A percentile compares a stretch with the other conserved stretches of the same genome.
Evolutionary conservation across 306 rosid species (phyloP).

Genomic region (Boehmeria nivea): DNA sequence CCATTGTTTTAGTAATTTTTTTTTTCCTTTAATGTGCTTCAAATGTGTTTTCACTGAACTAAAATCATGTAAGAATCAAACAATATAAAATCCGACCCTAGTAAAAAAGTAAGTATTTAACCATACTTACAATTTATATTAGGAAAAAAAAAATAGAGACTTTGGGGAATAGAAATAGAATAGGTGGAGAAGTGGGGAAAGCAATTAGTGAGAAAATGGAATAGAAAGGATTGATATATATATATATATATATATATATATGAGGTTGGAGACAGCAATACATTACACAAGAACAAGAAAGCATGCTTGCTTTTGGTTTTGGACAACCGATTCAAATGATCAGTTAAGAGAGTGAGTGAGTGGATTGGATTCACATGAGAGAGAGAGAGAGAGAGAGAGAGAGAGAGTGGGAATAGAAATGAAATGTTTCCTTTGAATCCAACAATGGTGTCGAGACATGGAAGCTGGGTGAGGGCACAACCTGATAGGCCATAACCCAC

Average conservation of each 20-base stretch:
- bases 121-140: too few relatives aligned
- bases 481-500: conserved; percentile 41
- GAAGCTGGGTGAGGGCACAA: conserved; percentile 51
- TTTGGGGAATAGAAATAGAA: conserved; percentile 17
- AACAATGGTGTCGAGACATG: conserved; percentile 58
- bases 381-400: conserved; percentile 56
- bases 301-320: conserved; percentile 25
- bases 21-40: too few relatives aligned
- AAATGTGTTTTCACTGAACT: too few relatives aligned
- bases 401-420: conserved; percentile 40
- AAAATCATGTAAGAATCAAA: too few relatives aligned
- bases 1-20: too few relatives aligned
- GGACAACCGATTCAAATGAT: too few relatives aligned
- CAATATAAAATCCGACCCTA: too few relatives aligned
- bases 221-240: too few relatives aligned
- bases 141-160: background rate
- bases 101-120: too few relatives aligned
- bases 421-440: conserved; percentile 65
- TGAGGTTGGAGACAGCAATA: conserved; percentile 43
- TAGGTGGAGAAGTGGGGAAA: conserved; percentile 26
- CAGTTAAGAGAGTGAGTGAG: too few relatives aligned
- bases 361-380: conserved; percentile 34
- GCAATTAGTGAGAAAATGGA: conserved; percentile 34
- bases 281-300: too few relatives aligned
- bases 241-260: too few relatives aligned